Percentiles rank a stretch among this genome's conserved stretches.
Conservation (phyloP, 2,329 filamentous ascomycete species). For the Beauveria australis region DNA sequence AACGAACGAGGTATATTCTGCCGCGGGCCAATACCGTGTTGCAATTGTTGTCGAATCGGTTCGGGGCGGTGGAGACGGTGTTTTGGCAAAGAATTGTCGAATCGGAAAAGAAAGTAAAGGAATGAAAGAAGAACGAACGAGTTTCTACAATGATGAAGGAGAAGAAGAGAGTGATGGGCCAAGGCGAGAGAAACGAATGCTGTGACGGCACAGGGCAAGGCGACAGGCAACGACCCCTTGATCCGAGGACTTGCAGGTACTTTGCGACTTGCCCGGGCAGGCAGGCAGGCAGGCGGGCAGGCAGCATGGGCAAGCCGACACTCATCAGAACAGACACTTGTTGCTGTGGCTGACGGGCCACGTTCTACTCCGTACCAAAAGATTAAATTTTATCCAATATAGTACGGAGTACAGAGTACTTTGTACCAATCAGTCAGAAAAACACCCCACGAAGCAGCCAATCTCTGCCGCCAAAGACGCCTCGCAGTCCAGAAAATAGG, state of each 20-base stretch:
- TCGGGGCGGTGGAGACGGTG: neutral
- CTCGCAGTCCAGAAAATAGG: too few species aligned
- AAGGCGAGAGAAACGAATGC: neutral
- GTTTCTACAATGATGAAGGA: neutral
- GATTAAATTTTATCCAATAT: too few species aligned
- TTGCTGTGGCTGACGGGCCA: too few species aligned
- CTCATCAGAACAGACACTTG: too few species aligned
- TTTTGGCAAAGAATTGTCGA: neutral
- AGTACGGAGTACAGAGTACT: too few species aligned
- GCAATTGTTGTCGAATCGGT: neutral
- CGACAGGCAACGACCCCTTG: neutral
- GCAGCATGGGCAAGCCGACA: too few species aligned
- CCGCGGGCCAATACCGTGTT: neutral
- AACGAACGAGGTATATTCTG: constrained; percentile 2
- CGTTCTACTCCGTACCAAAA: too few species aligned
- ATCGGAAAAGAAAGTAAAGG: neutral
- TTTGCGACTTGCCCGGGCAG: too few species aligned
- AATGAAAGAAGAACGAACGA: neutral
- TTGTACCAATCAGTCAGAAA: too few species aligned
- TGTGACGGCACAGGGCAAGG: neutral
- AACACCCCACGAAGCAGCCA: too few species aligned
- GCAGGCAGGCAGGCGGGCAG: too few species aligned
- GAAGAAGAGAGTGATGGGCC: neutral
- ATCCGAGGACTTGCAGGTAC: neutral
- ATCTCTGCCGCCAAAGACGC: too few species aligned